These are phyloP conservation scores for Arabis alpina DNA, from an alignment of 345 rosid genomes.

Conservation along the genomic window DNA sequence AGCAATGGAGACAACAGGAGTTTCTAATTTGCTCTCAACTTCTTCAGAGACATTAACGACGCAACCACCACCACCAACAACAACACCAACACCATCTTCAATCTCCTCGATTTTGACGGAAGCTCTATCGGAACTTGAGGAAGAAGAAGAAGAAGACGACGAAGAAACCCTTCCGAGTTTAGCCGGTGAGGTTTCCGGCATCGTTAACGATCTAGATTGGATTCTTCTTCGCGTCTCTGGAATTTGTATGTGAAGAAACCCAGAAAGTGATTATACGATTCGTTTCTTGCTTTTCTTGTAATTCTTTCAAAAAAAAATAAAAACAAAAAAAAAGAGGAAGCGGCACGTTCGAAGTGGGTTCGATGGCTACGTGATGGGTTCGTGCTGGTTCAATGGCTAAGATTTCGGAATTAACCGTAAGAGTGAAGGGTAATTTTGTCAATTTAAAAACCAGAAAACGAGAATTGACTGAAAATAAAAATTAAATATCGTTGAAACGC, in stretches of 20 bases:
- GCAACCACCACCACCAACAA: slow-evolving; percentile 42
- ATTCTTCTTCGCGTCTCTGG: background rate
- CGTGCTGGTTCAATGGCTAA: slow-evolving; percentile 20
- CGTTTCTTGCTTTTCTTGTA: slow-evolving; percentile 37
- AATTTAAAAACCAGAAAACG: background rate
- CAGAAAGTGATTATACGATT: slow-evolving; percentile 34
- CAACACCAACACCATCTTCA: slow-evolving; percentile 43
- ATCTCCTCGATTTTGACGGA: slow-evolving; percentile 52
- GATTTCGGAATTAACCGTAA: slow-evolving; percentile 31
- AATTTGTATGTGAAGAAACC: slow-evolving; percentile 41
- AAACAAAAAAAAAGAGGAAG: background rate
- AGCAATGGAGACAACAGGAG: slow-evolving; percentile 39
- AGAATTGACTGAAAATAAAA: background rate
- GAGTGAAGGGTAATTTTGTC: slow-evolving; percentile 26
- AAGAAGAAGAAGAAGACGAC: slow-evolving; percentile 42
- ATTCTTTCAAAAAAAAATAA: background rate
- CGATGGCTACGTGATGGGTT: slow-evolving; percentile 39
- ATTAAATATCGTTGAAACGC: slow-evolving; percentile 27
- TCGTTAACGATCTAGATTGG: slow-evolving; percentile 52
- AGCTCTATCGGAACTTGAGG: slow-evolving; percentile 49
- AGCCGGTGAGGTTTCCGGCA: slow-evolving; percentile 55
- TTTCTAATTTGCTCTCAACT: slow-evolving; percentile 39
- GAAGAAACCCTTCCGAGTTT: slow-evolving; percentile 42
- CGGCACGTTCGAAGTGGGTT: slow-evolving; percentile 40
- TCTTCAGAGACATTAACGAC: slow-evolving; percentile 43